Evolutionary conservation across 2,329 filamentous ascomycete genomes (phyloP), one percentile per base, ranked within the genome.

Genomic region (Fusarium praegraminearum): DNA sequence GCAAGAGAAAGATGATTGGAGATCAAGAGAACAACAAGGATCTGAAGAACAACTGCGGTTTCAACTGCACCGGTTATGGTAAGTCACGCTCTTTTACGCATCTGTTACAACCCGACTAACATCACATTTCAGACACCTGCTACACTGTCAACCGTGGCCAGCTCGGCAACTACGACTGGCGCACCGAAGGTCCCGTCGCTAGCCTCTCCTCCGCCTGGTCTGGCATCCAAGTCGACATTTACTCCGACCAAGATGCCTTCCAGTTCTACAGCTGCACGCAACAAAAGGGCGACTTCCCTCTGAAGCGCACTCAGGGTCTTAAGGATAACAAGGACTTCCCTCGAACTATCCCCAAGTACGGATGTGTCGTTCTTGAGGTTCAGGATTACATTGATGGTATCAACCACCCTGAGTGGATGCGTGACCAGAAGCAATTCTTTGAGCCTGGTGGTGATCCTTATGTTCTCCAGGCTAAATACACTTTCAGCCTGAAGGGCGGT

Each of bases 321-420:
- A 79, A 83, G 65, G 83, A 87, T 65, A 80, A 86, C 64, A 67
- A 80, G 3, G 80, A 82, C 33, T 87, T 89, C 72, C 86, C 88
- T 5, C 84, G 90, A 38, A 87, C 86, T 10, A 90, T 93, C 28
- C 85, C 88, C 58, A 78, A 94, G 83, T 93, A 94, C 76, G 94
- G 93, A 33, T 98, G 95, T 79, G 76, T 97, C 28, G 95, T 97
- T 50, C 87, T 98, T 79, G 95, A 98, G 82, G 93, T 96, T 15
- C 89, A 98, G 84, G 94, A 96, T 78, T 98, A 90, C 88, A 97
- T 98, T 76, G 94, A 97, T 77, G 94, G 86, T 28, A 96, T 98
- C 81, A 98, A 97, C 81, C 88, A 97, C 73, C 94, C 94, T 0
- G 88, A 93, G 79, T 98, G 95, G 95, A 89, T 89, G 62, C 87